These are phyloP conservation scores for Fusarium camptoceras DNA, from an alignment of 2,329 filamentous ascomycete species.

Conservation along the genomic window DNA sequence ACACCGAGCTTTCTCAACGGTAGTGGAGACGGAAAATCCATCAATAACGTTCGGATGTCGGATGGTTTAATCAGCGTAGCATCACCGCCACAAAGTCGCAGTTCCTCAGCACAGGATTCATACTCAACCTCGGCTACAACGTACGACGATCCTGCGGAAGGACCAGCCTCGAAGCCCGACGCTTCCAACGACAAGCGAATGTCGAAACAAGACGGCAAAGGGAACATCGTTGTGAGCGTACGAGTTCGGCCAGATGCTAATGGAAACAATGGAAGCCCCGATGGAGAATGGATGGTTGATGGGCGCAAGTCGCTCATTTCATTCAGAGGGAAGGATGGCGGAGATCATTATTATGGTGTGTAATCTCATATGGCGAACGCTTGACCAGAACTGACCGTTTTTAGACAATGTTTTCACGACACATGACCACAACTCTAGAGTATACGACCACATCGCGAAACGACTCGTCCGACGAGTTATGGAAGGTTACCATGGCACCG, in stretches of 20 bases:
- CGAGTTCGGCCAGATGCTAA: slow-evolving; percentile 86
- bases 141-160: slow-evolving; percentile 81
- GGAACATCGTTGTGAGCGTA: slow-evolving; percentile 96
- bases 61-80: slow-evolving; percentile 81
- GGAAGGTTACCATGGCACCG: slow-evolving; percentile 98
- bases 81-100: slow-evolving; percentile 88
- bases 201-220: slow-evolving; percentile 79
- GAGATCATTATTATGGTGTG: slow-evolving; percentile 92
- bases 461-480: slow-evolving; percentile 94
- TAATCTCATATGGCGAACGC: background rate
- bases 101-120: slow-evolving; percentile 91
- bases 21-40: slow-evolving; percentile 80
- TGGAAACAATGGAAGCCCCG: slow-evolving; percentile 69
- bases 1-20: slow-evolving; percentile 84
- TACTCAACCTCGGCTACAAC: slow-evolving; percentile 92
- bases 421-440: slow-evolving; percentile 91
- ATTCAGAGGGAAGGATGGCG: slow-evolving; percentile 88
- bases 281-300: slow-evolving; percentile 93
- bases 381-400: slow-evolving; percentile 33
- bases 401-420: slow-evolving; percentile 96
- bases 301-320: slow-evolving; percentile 83
- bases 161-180: slow-evolving; percentile 51
- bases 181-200: slow-evolving; percentile 57
- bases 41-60: slow-evolving; percentile 74
- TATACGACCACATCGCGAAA: slow-evolving; percentile 95